Base-by-base conservation (phyloP, 768 basidiomycete genomes). In the Leucosporidium scottii region DNA sequence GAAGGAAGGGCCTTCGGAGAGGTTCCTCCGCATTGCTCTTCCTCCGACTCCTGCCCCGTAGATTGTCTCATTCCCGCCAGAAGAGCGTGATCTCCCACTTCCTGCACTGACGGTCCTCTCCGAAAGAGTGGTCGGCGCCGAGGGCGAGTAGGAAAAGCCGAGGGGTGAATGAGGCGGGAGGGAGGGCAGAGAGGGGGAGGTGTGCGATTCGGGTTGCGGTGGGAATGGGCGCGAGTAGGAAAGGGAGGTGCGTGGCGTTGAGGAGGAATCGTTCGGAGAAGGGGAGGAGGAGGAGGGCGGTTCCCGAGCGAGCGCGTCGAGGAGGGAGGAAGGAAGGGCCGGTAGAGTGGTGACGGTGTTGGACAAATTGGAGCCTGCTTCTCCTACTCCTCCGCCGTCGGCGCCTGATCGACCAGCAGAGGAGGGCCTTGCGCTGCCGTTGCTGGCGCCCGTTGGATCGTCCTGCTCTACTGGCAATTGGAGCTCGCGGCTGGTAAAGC, bases 231-330 rank as follows among this genome's bases (percentile, higher is more conserved):
- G 59, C 17, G 27, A 27, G 59, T 48, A 27, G 44, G 39, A 30
- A 10, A 60, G 59, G 44, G 44, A 48, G 23, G 50, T 50, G 28
- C 53, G 36, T n/a, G 34, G 3, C 34, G 51, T 3, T 31, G 23
- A 12, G 47, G 28, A 10, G 55, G 34, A 34, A 34, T 25, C 27
- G 56, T 5, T 27, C 30, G 39, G 30, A 36, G 49, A 23, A 2
- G 60, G 1, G 17, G 50, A 31, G 50, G 27, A 28, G 2, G 60
- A 28, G 21, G 30, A n/a, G 8, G 60, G 65, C 9, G 66, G 70
- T 12, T 51, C 55, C 8, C 70, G 49, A 49, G 65, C 36, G 44
- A 71, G 60, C 5, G 62, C 62, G n/a, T 64, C 62, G 23, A 71
- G 44, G 25, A 71, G 55, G 23, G 58, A 55, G 36, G 31, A 13